These are phyloP conservation scores for Populus hybrid DNA, from an alignment of 441 rosid species.

Conservation along the genomic window DNA sequence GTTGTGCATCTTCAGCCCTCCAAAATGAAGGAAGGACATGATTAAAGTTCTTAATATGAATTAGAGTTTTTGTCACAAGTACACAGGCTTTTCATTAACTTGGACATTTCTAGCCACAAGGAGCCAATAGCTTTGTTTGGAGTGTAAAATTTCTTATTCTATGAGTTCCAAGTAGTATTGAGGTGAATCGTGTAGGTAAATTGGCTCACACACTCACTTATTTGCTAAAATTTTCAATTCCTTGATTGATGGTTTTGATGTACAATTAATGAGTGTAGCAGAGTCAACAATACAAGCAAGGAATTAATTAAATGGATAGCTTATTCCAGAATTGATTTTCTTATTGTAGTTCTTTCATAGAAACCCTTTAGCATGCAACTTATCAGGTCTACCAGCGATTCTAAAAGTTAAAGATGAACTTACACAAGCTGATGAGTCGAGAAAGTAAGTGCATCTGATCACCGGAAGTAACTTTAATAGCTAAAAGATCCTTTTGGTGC, in stretches of 20 bases:
- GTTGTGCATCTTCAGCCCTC: constrained; percentile 50
- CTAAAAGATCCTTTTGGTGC: neutral
- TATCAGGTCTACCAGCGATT: constrained; percentile 51
- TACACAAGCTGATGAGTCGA: constrained; percentile 25
- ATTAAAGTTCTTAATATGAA: neutral
- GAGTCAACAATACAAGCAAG: neutral
- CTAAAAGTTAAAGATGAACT: constrained; percentile 39
- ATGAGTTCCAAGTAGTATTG: neutral
- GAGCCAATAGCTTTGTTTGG: neutral
- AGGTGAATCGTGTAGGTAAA: neutral
- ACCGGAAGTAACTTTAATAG: neutral
- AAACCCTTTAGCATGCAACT: constrained; percentile 52
- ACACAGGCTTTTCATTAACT: neutral
- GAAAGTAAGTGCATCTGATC: constrained; percentile 34
- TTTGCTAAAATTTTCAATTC: neutral
- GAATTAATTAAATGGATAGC: neutral
- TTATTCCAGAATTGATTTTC: neutral
- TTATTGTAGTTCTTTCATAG: constrained; percentile 47
- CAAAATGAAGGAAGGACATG: constrained; percentile 44
- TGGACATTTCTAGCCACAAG: too few relatives aligned
- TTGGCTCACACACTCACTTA: neutral
- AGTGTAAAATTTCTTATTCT: neutral
- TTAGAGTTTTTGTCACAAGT: neutral
- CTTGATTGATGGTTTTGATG: neutral
- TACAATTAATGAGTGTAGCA: neutral